A percentile compares a stretch with the other conserved stretches of the same genome.
phyloP scores from a whole-genome alignment of 2,329 filamentous ascomycete species.

The Penicillium capsulatum region DNA sequence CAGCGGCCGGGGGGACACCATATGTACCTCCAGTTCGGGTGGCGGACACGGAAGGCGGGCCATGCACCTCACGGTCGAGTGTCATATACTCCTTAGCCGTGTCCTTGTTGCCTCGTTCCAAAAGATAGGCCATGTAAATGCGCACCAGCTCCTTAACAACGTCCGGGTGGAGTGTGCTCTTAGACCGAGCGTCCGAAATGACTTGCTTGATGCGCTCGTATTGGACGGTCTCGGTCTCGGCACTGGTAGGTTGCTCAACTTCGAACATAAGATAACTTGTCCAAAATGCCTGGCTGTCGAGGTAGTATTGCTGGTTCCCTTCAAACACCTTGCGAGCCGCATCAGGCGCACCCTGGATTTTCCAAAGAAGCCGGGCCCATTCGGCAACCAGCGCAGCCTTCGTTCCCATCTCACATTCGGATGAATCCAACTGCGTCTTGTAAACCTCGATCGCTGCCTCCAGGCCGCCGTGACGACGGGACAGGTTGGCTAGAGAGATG shows the following conservation, averaged over 20 bases:
- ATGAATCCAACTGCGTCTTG: slow-evolving; percentile 72
- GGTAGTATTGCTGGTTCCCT: slow-evolving; percentile 77
- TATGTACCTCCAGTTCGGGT: slow-evolving; percentile 28
- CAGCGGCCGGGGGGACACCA: slow-evolving; percentile 11
- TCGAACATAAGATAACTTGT: slow-evolving; percentile 84
- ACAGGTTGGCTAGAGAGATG: slow-evolving; percentile 78
- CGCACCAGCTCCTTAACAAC: slow-evolving; percentile 72
- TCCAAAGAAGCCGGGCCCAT: slow-evolving; percentile 84
- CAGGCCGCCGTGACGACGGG: slow-evolving; percentile 75
- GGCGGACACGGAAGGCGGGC: slow-evolving; percentile 46
- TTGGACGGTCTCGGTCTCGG: slow-evolving; percentile 60
- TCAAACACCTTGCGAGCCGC: slow-evolving; percentile 80
- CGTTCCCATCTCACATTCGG: slow-evolving; percentile 67
- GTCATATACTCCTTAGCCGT: slow-evolving; percentile 80
- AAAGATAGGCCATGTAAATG: slow-evolving; percentile 76
- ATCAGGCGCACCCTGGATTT: slow-evolving; percentile 72
- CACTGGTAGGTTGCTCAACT: slow-evolving; percentile 69
- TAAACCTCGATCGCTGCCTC: slow-evolving; percentile 81
- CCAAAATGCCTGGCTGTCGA: slow-evolving; percentile 87
- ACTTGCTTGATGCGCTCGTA: slow-evolving; percentile 75
- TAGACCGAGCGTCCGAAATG: slow-evolving; percentile 67
- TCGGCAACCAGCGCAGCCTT: slow-evolving; percentile 85
- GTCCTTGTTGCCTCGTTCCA: slow-evolving; percentile 75
- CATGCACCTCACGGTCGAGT: slow-evolving; percentile 82
- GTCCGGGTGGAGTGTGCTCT: slow-evolving; percentile 63